Percentiles rank a stretch among this genome's conserved stretches.
Conservation (phyloP, 139 green algal species). For the Bryopsis sp. region DNA sequence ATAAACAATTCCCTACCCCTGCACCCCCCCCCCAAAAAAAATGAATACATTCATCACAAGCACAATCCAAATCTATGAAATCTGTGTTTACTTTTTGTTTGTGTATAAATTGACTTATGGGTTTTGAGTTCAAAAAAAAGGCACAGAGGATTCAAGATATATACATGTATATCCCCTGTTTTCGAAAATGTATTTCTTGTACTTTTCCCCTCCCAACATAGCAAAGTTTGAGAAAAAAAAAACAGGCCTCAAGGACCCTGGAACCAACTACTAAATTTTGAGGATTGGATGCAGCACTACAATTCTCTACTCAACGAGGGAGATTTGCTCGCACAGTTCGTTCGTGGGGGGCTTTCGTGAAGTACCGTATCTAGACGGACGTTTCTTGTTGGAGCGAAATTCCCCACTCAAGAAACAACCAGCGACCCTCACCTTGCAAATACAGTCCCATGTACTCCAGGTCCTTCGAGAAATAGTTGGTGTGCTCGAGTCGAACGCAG, state of each 20-base stretch:
- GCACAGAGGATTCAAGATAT: too few relatives aligned
- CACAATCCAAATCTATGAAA: background rate
- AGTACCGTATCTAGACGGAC: background rate
- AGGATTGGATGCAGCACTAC: background rate
- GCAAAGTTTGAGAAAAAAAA: too few relatives aligned
- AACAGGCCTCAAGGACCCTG: too few relatives aligned
- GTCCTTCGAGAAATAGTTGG: constrained; percentile 74
- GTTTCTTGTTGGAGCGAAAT: background rate
- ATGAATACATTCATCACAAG: background rate
- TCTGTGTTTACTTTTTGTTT: too few relatives aligned
- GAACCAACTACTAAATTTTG: too few relatives aligned
- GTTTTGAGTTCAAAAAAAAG: too few relatives aligned
- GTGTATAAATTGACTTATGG: too few relatives aligned
- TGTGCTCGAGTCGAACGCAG: constrained; percentile 87
- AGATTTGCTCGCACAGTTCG: background rate
- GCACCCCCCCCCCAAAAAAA: background rate
- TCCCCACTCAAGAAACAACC: background rate
- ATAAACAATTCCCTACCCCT: background rate
- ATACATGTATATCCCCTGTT: too few relatives aligned
- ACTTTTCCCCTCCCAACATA: too few relatives aligned
- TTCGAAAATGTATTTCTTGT: too few relatives aligned
- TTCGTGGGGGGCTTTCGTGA: too few relatives aligned
- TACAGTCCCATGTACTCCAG: constrained; percentile 81
- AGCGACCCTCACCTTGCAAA: constrained; percentile 66
- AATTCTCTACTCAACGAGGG: background rate